phyloP scores from a whole-genome alignment of 2,329 filamentous ascomycete species.

The Phyllachora maydis region DNA sequence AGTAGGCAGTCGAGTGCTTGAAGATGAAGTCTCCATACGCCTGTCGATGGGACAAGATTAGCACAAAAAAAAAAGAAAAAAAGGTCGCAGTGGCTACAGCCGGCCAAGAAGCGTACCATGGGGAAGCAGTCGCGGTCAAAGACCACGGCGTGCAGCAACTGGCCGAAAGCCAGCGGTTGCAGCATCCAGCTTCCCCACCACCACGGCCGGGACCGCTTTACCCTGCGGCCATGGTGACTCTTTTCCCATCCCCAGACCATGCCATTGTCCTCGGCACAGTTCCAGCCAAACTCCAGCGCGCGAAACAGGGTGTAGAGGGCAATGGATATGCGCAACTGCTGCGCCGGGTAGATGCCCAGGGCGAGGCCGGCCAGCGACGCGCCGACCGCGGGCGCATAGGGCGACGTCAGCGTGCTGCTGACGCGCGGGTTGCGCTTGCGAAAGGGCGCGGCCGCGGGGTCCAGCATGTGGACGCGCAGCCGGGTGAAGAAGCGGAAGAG shows the following conservation, averaged over 20 bases:
- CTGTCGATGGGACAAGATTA: too few relatives aligned
- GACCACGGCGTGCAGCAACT: slow-evolving; percentile 55
- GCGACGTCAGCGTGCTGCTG: slow-evolving; percentile 55
- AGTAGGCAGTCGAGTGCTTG: slow-evolving; percentile 58
- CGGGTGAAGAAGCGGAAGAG: slow-evolving; percentile 78
- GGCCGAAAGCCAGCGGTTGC: slow-evolving; percentile 56
- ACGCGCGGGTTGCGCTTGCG: slow-evolving; percentile 63
- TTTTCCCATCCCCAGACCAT: slow-evolving; percentile 40
- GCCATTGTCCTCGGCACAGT: slow-evolving; percentile 56
- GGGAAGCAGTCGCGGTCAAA: slow-evolving; percentile 62
- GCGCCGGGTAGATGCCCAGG: slow-evolving; percentile 50
- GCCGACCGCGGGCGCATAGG: slow-evolving; percentile 73
- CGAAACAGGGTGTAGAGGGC: slow-evolving; percentile 67
- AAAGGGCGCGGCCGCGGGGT: slow-evolving; percentile 64
- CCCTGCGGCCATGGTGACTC: slow-evolving; percentile 18
- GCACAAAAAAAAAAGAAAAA: too few relatives aligned
- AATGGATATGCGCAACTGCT: slow-evolving; percentile 51
- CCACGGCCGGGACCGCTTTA: slow-evolving; percentile 41
- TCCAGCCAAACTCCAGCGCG: slow-evolving; percentile 73
- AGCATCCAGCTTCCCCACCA: slow-evolving; percentile 76
- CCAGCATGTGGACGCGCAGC: slow-evolving; percentile 58
- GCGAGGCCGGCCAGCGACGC: slow-evolving; percentile 73
- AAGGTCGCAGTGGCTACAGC: too few relatives aligned
- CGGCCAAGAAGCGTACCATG: slow-evolving; percentile 22
- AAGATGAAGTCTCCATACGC: slow-evolving; percentile 31